phyloP scores from a whole-genome alignment of 352 stramenopile genomes.

The Pythium insidiosum region DNA sequence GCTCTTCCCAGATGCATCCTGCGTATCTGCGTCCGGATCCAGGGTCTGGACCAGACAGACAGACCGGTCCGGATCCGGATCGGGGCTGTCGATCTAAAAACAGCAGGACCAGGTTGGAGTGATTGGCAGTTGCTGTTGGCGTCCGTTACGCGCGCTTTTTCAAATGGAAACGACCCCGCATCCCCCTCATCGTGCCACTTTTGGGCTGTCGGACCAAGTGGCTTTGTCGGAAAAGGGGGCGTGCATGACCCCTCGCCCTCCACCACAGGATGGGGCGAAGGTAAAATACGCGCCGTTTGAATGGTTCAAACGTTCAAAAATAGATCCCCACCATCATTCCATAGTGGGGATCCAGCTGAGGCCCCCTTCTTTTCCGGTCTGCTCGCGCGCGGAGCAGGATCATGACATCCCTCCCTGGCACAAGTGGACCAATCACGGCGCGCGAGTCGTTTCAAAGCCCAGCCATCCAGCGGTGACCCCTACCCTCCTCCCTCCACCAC shows the following conservation, averaged over 20 bases:
- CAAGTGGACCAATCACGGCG: slow-evolving; percentile 10
- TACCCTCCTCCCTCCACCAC: slow-evolving; percentile 4
- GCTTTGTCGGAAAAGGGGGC: neutral
- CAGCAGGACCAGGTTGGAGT: too few species aligned
- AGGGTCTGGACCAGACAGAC: too few species aligned
- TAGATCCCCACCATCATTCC: slow-evolving; percentile 7
- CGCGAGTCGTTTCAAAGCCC: slow-evolving; percentile 17
- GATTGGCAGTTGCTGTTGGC: slow-evolving; percentile 7
- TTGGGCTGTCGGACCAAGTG: too few species aligned
- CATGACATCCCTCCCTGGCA: slow-evolving; percentile 11
- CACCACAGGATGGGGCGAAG: slow-evolving; percentile 11
- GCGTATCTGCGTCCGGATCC: too few species aligned
- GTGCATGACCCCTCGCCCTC: slow-evolving; percentile 17
- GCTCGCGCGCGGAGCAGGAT: too few species aligned
- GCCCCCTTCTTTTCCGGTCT: too few species aligned
- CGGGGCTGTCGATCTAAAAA: too few species aligned
- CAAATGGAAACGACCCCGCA: slow-evolving; percentile 18
- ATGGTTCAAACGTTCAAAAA: slow-evolving; percentile 37
- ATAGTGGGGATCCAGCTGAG: slow-evolving; percentile 9
- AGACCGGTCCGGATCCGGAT: too few species aligned
- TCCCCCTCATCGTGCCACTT: too few species aligned
- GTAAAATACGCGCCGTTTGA: slow-evolving; percentile 15
- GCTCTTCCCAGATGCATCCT: too few species aligned
- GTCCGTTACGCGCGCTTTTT: slow-evolving; percentile 23
- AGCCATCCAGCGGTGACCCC: too few species aligned